phyloP scores from a whole-genome alignment of 305 asterid species.

The Solanum aculeatissimum region DNA sequence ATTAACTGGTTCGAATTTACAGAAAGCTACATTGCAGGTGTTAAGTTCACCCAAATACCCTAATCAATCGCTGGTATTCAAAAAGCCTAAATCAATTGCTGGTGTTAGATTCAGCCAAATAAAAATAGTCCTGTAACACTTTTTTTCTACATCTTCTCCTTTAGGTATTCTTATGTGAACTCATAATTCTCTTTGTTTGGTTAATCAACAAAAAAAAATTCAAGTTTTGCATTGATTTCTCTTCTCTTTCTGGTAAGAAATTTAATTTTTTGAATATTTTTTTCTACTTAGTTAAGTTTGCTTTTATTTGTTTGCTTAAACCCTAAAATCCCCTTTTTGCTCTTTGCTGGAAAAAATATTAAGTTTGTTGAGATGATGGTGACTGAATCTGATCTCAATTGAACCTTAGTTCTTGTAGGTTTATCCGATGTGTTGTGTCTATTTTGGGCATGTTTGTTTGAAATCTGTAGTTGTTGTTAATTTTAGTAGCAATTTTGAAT shows the following conservation, averaged over 20 bases:
- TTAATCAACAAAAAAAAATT: slow-evolving; percentile 1
- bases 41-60: too few species aligned
- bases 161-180: too few species aligned
- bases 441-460: not conserved
- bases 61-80: too few species aligned
- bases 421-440: not conserved
- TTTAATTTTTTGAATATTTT: not conserved
- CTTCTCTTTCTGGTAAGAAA: slow-evolving; percentile 20
- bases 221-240: slow-evolving; percentile 1
- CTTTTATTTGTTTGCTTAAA: not conserved
- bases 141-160: too few species aligned
- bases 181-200: not conserved
- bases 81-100: too few species aligned
- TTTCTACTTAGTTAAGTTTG: not conserved
- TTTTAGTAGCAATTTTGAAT: not conserved
- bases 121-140: too few species aligned
- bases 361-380: not conserved
- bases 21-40: too few species aligned
- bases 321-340: not conserved
- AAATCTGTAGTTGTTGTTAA: not conserved
- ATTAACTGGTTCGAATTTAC: too few species aligned
- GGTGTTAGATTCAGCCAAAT: too few species aligned
- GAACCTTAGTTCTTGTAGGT: not conserved
- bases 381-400: not conserved
- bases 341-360: not conserved